Evolutionary conservation across 2,329 filamentous ascomycete genomes (phyloP).

Genomic region (Bipolaris bicolor): DNA sequence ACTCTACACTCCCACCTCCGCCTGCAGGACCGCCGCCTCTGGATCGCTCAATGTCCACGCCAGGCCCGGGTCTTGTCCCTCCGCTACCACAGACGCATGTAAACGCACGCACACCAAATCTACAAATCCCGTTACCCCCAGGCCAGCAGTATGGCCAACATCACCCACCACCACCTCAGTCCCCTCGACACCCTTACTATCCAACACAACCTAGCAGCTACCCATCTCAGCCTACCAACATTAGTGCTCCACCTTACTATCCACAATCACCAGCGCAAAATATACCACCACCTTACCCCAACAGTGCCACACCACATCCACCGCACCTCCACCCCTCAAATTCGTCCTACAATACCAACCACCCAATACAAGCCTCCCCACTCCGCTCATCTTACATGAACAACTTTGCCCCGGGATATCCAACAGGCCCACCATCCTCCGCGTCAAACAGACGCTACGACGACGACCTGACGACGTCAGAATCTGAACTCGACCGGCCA

Average conservation of each 20-base stretch:
- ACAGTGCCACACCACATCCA: slow-evolving; percentile 1
- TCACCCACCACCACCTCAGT: slow-evolving; percentile 10
- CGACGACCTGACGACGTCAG: slow-evolving; percentile 30
- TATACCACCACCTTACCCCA: neutral
- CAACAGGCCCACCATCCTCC: neutral
- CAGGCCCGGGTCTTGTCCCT: slow-evolving; percentile 22
- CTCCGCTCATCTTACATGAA: slow-evolving; percentile 22
- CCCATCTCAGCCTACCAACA: slow-evolving; percentile 5
- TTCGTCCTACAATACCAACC: neutral
- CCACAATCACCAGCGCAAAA: neutral
- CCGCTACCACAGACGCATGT: slow-evolving; percentile 13
- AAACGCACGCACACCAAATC: slow-evolving; percentile 21
- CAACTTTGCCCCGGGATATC: neutral
- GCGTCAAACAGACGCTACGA: slow-evolving; percentile 19
- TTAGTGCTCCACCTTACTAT: slow-evolving; percentile 1
- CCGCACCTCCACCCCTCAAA: slow-evolving; percentile 9
- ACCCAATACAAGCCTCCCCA: slow-evolving; percentile 22
- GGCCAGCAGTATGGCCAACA: slow-evolving; percentile 5
- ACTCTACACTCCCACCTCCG: slow-evolving; percentile 15
- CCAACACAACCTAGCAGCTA: slow-evolving; percentile 2
- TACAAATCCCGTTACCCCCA: slow-evolving; percentile 23
- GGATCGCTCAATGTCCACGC: slow-evolving; percentile 37
- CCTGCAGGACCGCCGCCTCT: slow-evolving; percentile 30
- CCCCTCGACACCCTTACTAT: slow-evolving; percentile 10
- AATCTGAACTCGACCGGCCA: slow-evolving; percentile 30